A percentile compares a stretch with the other conserved stretches of the same genome.
These are phyloP conservation scores for Phyllosticta paracitricarpa DNA, from an alignment of 2,329 filamentous ascomycete genomes.

Conservation along the genomic window DNA sequence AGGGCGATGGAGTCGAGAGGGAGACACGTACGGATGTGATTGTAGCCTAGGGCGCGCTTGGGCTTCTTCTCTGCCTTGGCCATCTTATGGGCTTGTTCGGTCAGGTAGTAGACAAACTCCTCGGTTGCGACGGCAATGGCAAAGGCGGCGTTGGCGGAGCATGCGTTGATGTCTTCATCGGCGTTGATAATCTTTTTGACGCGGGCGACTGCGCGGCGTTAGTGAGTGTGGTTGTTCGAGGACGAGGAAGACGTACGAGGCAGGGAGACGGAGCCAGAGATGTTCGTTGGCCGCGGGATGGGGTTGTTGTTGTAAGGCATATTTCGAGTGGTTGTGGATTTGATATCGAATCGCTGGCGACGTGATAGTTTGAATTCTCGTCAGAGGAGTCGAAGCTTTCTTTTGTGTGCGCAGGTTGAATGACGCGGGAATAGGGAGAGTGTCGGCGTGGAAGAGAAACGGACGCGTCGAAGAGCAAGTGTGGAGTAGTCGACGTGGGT, in stretches of 20 bases:
- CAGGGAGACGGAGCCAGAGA: conserved; percentile 74
- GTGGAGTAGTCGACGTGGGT: not conserved
- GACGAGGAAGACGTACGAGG: conserved; percentile 53
- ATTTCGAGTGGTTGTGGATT: conserved; percentile 11
- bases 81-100: conserved; percentile 74
- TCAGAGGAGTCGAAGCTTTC: too few relatives aligned
- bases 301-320: conserved; percentile 91
- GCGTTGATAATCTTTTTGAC: conserved; percentile 92
- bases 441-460: not conserved
- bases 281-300: conserved; percentile 69
- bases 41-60: conserved; percentile 88
- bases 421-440: not conserved
- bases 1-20: not conserved
- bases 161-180: conserved; percentile 75
- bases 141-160: conserved; percentile 90
- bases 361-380: not conserved
- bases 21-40: conserved; percentile 62
- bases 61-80: conserved; percentile 88
- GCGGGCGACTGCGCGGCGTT: conserved; percentile 61
- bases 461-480: not conserved
- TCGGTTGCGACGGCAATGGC: conserved; percentile 89
- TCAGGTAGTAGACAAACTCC: conserved; percentile 89
- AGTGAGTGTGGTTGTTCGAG: not conserved
- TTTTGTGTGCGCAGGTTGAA: not conserved
- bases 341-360: not conserved